These are phyloP conservation scores for Penicillium sp. DNA, from an alignment of 2,329 filamentous ascomycete genomes.

Conservation along the genomic window DNA sequence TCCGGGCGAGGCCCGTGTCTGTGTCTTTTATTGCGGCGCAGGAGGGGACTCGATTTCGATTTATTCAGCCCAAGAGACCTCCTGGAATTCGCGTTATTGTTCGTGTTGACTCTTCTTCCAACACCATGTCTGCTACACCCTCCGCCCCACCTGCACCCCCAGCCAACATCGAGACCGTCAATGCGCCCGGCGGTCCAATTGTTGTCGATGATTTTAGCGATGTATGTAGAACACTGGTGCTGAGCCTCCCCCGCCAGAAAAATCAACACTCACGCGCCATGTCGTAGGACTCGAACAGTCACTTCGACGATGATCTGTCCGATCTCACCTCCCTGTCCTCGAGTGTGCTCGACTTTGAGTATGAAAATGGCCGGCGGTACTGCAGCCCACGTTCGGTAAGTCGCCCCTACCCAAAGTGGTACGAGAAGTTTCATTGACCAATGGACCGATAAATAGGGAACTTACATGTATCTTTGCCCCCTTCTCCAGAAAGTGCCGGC, in stretches of 20 bases:
- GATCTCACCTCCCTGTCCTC: constrained; percentile 25
- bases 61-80: background rate
- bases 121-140: background rate
- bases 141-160: background rate
- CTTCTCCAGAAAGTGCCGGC: background rate
- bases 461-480: constrained; percentile 16
- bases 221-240: constrained; percentile 6
- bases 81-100: background rate
- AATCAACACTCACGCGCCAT: background rate
- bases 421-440: background rate
- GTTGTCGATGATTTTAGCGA: constrained; percentile 16
- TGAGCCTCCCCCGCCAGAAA: too few species aligned
- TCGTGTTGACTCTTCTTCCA: background rate
- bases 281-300: constrained; percentile 12
- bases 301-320: constrained; percentile 15
- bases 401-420: constrained; percentile 10
- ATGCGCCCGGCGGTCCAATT: constrained; percentile 15
- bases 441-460: constrained; percentile 9
- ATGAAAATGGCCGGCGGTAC: constrained; percentile 45
- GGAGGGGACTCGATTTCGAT: too few species aligned
- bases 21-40: too few species aligned
- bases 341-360: constrained; percentile 39
- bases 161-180: constrained; percentile 2
- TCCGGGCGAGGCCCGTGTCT: too few species aligned
- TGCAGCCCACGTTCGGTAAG: constrained; percentile 31